Conservation (phyloP, 2,329 filamentous ascomycete species). For the Aspergillus fijiensis region DNA sequence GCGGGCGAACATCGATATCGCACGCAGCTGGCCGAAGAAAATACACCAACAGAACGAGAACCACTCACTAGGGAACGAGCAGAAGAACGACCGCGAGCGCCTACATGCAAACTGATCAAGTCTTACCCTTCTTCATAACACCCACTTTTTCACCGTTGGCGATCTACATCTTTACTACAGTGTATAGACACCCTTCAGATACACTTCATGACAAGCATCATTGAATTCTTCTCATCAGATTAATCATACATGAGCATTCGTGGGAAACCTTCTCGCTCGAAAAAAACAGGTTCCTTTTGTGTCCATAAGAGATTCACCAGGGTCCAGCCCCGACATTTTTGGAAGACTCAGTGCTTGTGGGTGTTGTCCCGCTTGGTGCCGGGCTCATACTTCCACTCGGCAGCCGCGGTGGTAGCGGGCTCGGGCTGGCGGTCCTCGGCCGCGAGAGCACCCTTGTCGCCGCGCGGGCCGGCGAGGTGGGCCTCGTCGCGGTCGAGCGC, state of each 20-base stretch:
- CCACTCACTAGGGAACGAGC: not conserved
- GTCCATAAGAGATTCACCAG: not conserved
- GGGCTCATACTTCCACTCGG: constrained; percentile 30
- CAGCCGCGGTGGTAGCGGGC: constrained; percentile 29
- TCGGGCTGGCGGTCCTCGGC: constrained; percentile 32
- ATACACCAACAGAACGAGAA: constrained; percentile 17
- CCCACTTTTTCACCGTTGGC: not conserved
- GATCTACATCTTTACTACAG: no score
- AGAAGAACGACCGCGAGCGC: constrained; percentile 6
- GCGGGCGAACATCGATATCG: constrained; percentile 80
- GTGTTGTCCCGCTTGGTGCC: constrained; percentile 23
- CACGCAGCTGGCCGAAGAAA: constrained; percentile 89
- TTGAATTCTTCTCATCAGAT: not conserved
- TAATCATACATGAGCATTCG: not conserved
- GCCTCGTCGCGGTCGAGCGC: constrained; percentile 30
- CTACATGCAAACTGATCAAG: constrained; percentile 6
- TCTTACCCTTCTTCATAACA: not conserved
- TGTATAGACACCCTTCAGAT: not conserved
- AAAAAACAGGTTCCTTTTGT: not conserved
- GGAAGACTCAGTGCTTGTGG: not conserved
- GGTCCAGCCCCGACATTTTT: not conserved
- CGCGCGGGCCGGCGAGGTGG: constrained; percentile 16
- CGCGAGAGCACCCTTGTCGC: constrained; percentile 30
- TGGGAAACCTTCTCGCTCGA: not conserved
- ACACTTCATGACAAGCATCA: not conserved